Base-by-base conservation (phyloP, 2,329 filamentous ascomycete genomes). In the Phyllosticta citriasiana region DNA sequence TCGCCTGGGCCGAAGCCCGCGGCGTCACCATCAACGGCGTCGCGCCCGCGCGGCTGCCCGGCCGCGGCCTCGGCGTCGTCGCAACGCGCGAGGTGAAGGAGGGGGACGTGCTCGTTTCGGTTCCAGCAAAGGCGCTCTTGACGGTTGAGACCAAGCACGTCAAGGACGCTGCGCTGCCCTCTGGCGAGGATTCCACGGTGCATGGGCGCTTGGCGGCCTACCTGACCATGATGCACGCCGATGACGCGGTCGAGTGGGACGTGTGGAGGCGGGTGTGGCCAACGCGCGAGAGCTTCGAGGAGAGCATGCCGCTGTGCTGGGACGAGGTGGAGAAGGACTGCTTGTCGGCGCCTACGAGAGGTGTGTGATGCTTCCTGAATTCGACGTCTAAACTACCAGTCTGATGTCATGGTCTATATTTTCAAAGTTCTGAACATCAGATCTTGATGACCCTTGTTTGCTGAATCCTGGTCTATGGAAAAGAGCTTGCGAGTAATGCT, bases 31-130 rank as follows among this genome's bases (percentile, higher is more conserved):
- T 91, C 65, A 80, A 87, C 67, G 86, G 85, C 27, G 84, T 95
- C 55, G 77, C 78, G 2, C 86, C 90, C 4, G 80, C 84, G 51
- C 78, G 78, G 50, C 85, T 96, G 16, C 82, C 86, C 5, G 88
- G 86, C 1, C 81, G 88, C 60, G 91, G 91, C 27, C 82, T 94
- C 59, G 91, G 92, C 55, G 85, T 96, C 61, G 80, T 92, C 57
- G 87, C 90, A 4, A 86, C 83, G 12, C 80, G 82, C 27, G 76
- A 81, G 14, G 80, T 94, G 63, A 69, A 86, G 84, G 76, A 80
- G 73, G 80, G 79, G 60, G 82, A 88, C 63, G 73, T 77, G 7
- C 74, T 94, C 57, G 79, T 93, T 5, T 79, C 80, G 62, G 84
- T 94, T 0, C 88, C 88, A 9, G 78, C 81, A 51, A 73, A 75